Evolutionary conservation across 148 eudicot species (phyloP).

Genomic region (Rhododendron simsii): DNA sequence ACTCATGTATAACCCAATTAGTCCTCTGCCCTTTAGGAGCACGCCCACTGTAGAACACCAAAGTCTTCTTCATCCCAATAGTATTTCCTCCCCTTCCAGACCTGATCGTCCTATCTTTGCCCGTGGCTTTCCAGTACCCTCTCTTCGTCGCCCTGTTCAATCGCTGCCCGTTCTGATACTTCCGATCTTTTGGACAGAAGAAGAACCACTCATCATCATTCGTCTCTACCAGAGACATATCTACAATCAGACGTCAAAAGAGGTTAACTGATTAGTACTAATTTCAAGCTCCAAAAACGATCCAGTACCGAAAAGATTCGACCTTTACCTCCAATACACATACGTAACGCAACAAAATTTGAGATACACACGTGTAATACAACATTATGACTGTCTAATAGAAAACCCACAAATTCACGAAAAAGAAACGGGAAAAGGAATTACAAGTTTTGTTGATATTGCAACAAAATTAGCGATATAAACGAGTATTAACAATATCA

Average conservation of each 20-base stretch:
- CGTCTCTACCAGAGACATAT: slow-evolving; percentile 57
- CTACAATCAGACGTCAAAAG: slow-evolving; percentile 35
- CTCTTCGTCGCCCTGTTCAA: slow-evolving; percentile 72
- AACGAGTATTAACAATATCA: too few species aligned
- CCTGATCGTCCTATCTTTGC: slow-evolving; percentile 76
- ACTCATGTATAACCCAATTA: slow-evolving; percentile 95
- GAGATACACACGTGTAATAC: not conserved
- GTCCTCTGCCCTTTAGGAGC: slow-evolving; percentile 88
- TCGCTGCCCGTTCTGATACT: slow-evolving; percentile 88
- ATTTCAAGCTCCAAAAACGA: not conserved
- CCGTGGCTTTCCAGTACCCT: slow-evolving; percentile 99
- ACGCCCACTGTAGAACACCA: slow-evolving; percentile 84
- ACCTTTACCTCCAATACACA: not conserved
- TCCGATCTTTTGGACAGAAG: slow-evolving; percentile 92
- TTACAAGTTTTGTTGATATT: too few species aligned
- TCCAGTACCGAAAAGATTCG: not conserved
- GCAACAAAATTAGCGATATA: too few species aligned
- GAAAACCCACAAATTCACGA: not conserved
- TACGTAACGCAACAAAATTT: not conserved
- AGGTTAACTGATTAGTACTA: slow-evolving; percentile 3
- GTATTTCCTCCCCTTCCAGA: slow-evolving; percentile 32
- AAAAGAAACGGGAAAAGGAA: not conserved
- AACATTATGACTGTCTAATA: not conserved
- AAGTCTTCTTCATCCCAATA: slow-evolving; percentile 92
- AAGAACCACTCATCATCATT: slow-evolving; percentile 86